A percentile compares a stretch with the other conserved stretches of the same genome.
phyloP scores from a whole-genome alignment of 2,329 filamentous ascomycete species.

The Ceratocystis destructans region DNA sequence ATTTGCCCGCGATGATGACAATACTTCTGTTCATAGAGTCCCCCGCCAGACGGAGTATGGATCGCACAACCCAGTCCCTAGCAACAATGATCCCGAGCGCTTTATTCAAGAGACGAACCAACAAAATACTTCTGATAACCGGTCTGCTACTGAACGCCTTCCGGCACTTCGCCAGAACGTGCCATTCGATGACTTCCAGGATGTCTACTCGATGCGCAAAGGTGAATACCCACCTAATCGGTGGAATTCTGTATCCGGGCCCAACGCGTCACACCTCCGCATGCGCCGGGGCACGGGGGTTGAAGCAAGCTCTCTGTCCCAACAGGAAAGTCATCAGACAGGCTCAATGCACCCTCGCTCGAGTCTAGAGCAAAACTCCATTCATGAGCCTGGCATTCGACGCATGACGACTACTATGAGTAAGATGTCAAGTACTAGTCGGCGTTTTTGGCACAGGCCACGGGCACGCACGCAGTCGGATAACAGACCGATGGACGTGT shows the following conservation, averaged over 20 bases:
- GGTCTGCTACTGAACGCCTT: slow-evolving; percentile 14
- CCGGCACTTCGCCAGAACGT: slow-evolving; percentile 17
- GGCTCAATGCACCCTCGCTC: slow-evolving; percentile 11
- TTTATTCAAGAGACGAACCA: not conserved
- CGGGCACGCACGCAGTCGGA: slow-evolving; percentile 16
- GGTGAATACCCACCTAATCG: slow-evolving; percentile 5
- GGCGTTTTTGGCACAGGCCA: slow-evolving; percentile 16
- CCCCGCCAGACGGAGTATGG: slow-evolving; percentile 8
- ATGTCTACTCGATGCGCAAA: slow-evolving; percentile 27
- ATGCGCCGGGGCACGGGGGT: slow-evolving; percentile 11
- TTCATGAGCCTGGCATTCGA: slow-evolving; percentile 11
- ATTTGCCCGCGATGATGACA: slow-evolving; percentile 9
- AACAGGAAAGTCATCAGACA: slow-evolving; percentile 17
- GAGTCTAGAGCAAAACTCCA: slow-evolving; percentile 15
- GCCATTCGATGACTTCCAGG: slow-evolving; percentile 31
- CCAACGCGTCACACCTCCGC: slow-evolving; percentile 10
- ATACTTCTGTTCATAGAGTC: slow-evolving; percentile 9
- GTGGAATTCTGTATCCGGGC: slow-evolving; percentile 13
- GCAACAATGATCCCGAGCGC: slow-evolving; percentile 2
- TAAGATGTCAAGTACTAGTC: slow-evolving; percentile 17
- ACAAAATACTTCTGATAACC: slow-evolving; percentile 9
- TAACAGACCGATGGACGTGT: slow-evolving; percentile 13
- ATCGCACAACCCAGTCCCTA: not conserved
- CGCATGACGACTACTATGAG: slow-evolving; percentile 19
- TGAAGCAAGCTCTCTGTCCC: slow-evolving; percentile 14